Evolutionary conservation across 2,329 filamentous ascomycete species (phyloP).

Genomic region (Curvularia hawaiiensis): DNA sequence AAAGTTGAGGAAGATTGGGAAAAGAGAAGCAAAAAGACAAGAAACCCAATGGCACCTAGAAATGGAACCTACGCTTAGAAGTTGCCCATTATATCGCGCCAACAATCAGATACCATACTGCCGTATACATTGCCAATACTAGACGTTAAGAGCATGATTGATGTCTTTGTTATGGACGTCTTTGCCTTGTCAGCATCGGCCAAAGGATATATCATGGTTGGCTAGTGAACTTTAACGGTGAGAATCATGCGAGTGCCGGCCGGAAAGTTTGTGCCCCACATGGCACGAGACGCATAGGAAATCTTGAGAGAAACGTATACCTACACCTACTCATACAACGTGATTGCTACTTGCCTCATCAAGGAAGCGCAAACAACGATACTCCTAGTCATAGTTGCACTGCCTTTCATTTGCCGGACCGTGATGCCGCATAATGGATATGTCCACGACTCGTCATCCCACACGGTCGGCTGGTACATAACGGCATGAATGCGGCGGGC

Average conservation of each 20-base stretch:
- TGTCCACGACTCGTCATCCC: no score
- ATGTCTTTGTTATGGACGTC: not conserved
- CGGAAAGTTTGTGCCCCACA: not conserved
- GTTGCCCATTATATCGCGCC: not conserved
- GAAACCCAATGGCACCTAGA: not conserved
- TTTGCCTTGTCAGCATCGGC: not conserved
- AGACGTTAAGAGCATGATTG: not conserved
- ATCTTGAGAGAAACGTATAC: not conserved
- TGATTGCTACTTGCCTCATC: not conserved
- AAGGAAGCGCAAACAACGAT: not conserved
- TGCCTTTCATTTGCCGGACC: not conserved
- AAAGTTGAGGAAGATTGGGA: not conserved
- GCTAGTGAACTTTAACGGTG: not conserved
- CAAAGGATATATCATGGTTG: not conserved
- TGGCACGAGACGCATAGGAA: not conserved
- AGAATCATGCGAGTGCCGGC: not conserved
- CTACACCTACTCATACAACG: not conserved
- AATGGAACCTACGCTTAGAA: not conserved
- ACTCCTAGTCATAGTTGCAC: not conserved
- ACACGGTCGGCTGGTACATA: not conserved
- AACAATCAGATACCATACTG: not conserved
- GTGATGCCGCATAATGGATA: not conserved
- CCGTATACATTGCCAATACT: not conserved
- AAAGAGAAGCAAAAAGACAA: not conserved
- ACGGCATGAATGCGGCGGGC: not conserved